Conservation (phyloP, 2,329 filamentous ascomycete species). For the Madurella fahalii region DNA sequence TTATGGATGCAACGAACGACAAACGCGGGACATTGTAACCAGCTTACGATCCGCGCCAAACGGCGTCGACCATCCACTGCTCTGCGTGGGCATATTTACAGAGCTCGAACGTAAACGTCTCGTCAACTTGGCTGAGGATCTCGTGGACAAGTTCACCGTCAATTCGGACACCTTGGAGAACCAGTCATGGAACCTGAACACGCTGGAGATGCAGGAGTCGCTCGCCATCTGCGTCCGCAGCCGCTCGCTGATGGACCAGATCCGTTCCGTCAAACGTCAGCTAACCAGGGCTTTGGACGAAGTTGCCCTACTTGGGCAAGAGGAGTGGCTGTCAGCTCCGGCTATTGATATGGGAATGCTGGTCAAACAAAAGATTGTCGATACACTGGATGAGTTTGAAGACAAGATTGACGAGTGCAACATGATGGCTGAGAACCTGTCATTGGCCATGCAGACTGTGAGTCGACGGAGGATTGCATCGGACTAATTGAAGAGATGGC, state of each 20-base stretch:
- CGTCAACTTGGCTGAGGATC: neutral
- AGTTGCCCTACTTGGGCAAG: neutral
- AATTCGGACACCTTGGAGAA: neutral
- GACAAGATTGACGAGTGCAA: constrained; percentile 17
- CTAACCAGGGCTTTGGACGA: neutral
- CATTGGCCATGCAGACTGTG: constrained; percentile 13
- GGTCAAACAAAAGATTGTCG: constrained; percentile 1
- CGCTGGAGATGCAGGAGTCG: constrained; percentile 3
- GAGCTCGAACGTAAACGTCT: constrained; percentile 11
- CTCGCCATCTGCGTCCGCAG: constrained; percentile 5
- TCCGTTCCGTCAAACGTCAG: constrained; percentile 9
- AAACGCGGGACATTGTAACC: neutral
- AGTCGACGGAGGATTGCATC: neutral
- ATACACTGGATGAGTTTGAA: constrained; percentile 9
- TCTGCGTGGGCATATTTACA: constrained; percentile 5
- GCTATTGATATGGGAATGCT: neutral
- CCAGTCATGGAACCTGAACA: constrained; percentile 4
- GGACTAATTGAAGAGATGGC: neutral
- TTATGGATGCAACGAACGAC: constrained; percentile 6
- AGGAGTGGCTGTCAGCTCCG: neutral
- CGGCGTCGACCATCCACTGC: constrained; percentile 4
- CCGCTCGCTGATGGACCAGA: constrained; percentile 5
- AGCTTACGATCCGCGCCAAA: constrained; percentile 2
- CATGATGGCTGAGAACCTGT: constrained; percentile 9
- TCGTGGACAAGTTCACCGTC: constrained; percentile 8